Evolutionary conservation across 192 early-diverging fungal species (phyloP).

Genomic region (Coemansia reversa): DNA sequence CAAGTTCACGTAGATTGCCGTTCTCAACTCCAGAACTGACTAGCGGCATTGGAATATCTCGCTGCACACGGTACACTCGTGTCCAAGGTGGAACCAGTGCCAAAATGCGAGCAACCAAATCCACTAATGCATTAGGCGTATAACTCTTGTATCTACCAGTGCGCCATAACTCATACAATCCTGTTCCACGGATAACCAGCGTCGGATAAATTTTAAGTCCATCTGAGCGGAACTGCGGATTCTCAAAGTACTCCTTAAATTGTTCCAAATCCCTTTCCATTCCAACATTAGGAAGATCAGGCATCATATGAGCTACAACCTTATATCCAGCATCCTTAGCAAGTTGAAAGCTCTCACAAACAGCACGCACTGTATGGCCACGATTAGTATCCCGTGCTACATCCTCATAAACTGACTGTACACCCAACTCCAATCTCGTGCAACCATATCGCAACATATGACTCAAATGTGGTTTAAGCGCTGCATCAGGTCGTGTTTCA

Average conservation of each 20-base stretch:
- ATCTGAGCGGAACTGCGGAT: conserved; percentile 97
- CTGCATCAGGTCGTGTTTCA: conserved; percentile 98
- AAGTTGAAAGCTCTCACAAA: conserved; percentile 96
- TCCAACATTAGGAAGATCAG: conserved; percentile 98
- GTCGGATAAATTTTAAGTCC: conserved; percentile 99
- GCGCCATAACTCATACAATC: conserved; percentile 97
- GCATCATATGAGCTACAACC: conserved; percentile 99
- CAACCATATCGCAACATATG: conserved; percentile 99
- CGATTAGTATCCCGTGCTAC: conserved; percentile 98
- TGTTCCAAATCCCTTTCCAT: conserved; percentile 99
- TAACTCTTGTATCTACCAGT: conserved; percentile 98
- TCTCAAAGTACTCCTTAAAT: conserved; percentile 98
- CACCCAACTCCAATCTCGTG: conserved; percentile 96
- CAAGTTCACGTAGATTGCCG: conserved; percentile 94
- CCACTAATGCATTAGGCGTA: conserved; percentile 92
- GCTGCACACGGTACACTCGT: conserved; percentile 95
- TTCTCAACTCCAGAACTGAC: conserved; percentile 98
- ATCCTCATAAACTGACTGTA: conserved; percentile 99
- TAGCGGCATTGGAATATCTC: conserved; percentile 99
- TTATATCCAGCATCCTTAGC: conserved; percentile 99
- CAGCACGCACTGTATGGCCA: conserved; percentile 97
- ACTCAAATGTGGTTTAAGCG: conserved; percentile 94
- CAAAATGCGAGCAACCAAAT: conserved; percentile 91
- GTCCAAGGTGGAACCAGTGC: conserved; percentile 99
- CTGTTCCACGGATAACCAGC: conserved; percentile 97